Base-by-base conservation (phyloP, 164 flowering plant species). In the Cinnamomum chago region DNA sequence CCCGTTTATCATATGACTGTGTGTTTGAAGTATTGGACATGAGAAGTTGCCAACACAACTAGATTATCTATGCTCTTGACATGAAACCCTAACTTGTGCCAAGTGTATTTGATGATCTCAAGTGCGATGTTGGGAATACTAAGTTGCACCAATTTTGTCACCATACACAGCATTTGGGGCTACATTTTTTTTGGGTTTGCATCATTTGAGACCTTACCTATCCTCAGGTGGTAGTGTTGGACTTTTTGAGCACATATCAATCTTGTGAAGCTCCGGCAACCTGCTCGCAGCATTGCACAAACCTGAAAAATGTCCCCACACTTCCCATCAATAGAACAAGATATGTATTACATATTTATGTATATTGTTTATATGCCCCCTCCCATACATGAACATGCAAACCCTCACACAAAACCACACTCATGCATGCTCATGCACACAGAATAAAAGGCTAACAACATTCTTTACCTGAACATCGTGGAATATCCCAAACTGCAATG, bases 401-500 rank as follows among this genome's bases (percentile, higher is more conserved):
- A 40, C 47, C 47, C 47, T 9, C 10, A 5, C 47, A 40, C 47
- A 5, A 40, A 40, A 40, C 47, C 47, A 40, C 47, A 3, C 60
- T 55, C 6, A 55, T 13, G 4, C 60, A 55, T 1, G 4, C 60
- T 18, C 60, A 17, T 14, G n/a, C 15, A 5, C 60, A 55, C n/a
- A 15, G 3, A 55, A 55, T 15, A 5, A 15, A 55, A 55, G 13
- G 60, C 66, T 17, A 60, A 68, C n/a, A 50, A 23, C 68, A 70
- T 35, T 65, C 40, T 52, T 72, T 25, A 89, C 95, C 95, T 82
- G 92, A 90, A 80, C 92, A 90, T 74, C 78, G 86, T 12, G 91
- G 92, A 65, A 88, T 83, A 73, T 90, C 91, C 89, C 91, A 89
- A 15, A 90, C 92, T 40, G 88, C 92, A 67, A 90, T 87, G 13